Base-by-base conservation (phyloP, 75 land plant species). In the Selaginella moellendorffii region DNA sequence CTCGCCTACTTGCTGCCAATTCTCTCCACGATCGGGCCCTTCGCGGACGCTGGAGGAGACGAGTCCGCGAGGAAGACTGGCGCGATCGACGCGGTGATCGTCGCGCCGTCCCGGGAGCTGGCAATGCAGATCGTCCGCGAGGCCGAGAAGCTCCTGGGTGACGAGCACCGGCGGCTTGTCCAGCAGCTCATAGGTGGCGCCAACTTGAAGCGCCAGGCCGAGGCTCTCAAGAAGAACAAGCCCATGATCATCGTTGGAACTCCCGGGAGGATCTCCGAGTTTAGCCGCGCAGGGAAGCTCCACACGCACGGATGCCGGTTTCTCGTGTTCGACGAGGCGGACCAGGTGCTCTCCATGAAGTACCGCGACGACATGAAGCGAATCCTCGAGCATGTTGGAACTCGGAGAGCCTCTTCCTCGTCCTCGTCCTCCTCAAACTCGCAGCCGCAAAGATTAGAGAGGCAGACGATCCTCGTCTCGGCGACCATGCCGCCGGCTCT, bases 181-280 rank as follows among this genome's bases (percentile, higher is more conserved):
- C 97, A 92, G 72, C 97, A 92, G 74, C 82, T 92, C 66, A 95
- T 88, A 0, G 97, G 95, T 0, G 97, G 95, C 72, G 95, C 97
- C 54, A 88, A 85, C 65, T 62, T 79, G 28, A 69, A 81, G 24
- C 79, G 95, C 69, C 95, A 92, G 64, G 97, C 87, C 64, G 97
- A 92, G 52, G 95, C 86, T 27, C 64, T 92, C 19, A 88, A 71
- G 79, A 82, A 78, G 66, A 92, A 88, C 68, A 88, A 85, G 64
- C 97, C 97, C 9, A 25, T 75, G 28, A 92, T 92, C 64, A 82
- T 92, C 36, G 86, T 92, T 27, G 97, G 97, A 18, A 92, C 97
- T 29, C 97, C 97, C 25, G 95, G 97, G 19, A 76, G 97, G 20
- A 85, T 92, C 28, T 87, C 97, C 21, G 95, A 88, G 66, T 81